A percentile compares a stretch with the other conserved stretches of the same genome.
These are phyloP conservation scores for Ceratobasidium sp. DNA, from an alignment of 1,284 basidiomycete species.

Conservation along the genomic window DNA sequence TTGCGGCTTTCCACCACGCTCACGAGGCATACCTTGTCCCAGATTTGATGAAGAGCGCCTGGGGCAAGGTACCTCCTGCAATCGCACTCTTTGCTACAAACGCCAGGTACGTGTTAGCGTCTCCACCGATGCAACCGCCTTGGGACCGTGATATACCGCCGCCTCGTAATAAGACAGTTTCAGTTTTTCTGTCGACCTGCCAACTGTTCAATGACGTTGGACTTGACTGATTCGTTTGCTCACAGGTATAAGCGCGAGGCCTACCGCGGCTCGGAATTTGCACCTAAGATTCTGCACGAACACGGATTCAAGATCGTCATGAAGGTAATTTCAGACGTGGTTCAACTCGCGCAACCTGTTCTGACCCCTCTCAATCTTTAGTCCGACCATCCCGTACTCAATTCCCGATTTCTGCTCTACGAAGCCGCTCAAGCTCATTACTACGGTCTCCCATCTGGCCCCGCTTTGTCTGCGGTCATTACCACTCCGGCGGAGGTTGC, in stretches of 20 bases:
- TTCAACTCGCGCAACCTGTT: neutral
- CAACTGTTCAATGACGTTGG: slow-evolving; percentile 24
- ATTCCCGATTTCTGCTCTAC: slow-evolving; percentile 82
- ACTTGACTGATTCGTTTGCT: neutral
- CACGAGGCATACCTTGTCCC: slow-evolving; percentile 90
- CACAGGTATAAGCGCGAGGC: slow-evolving; percentile 85
- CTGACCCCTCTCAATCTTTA: neutral
- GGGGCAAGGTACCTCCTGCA: slow-evolving; percentile 71
- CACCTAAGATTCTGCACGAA: slow-evolving; percentile 82
- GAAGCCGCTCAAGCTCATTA: slow-evolving; percentile 92
- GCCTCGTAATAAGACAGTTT: too few species aligned
- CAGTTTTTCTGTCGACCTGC: slow-evolving; percentile 66
- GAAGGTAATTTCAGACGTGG: slow-evolving; percentile 70
- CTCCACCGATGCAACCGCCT: too few species aligned
- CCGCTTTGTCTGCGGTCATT: slow-evolving; percentile 81
- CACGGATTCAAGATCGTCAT: slow-evolving; percentile 81
- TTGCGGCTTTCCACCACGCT: slow-evolving; percentile 89
- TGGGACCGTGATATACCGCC: too few species aligned
- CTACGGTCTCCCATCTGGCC: slow-evolving; percentile 71
- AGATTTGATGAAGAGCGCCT: slow-evolving; percentile 78
- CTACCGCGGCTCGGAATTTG: slow-evolving; percentile 88
- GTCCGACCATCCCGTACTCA: slow-evolving; percentile 67
- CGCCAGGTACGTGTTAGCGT: too few species aligned
- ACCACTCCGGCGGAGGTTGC: slow-evolving; percentile 81
- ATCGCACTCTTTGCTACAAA: slow-evolving; percentile 82